Conservation (phyloP, 2,329 filamentous ascomycete species). For the Phaeophleospora eucalypticola region DNA sequence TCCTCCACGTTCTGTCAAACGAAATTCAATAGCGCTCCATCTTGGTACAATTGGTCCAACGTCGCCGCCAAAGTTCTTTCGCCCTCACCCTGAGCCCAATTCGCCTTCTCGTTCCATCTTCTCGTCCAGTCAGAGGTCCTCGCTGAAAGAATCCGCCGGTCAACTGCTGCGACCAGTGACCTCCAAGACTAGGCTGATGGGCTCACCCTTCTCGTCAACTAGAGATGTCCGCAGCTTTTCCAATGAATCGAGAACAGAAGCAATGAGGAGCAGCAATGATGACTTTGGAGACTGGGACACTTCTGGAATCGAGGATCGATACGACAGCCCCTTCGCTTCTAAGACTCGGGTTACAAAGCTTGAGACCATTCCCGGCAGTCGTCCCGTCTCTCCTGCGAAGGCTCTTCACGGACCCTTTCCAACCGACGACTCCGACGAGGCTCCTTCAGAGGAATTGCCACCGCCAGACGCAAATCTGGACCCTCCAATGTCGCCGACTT, state of each 20-base stretch:
- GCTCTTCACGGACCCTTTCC: slow-evolving; percentile 52
- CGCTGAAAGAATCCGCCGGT: slow-evolving; percentile 21
- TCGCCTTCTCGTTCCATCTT: slow-evolving; percentile 22
- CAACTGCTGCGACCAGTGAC: slow-evolving; percentile 8
- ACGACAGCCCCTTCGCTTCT: slow-evolving; percentile 53
- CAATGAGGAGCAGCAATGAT: slow-evolving; percentile 45
- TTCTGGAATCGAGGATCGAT: slow-evolving; percentile 60
- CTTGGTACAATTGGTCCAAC: slow-evolving; percentile 23
- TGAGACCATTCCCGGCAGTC: slow-evolving; percentile 67
- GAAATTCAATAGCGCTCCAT: slow-evolving; percentile 19
- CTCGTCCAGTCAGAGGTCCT: slow-evolving; percentile 21
- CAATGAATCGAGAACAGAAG: slow-evolving; percentile 29
- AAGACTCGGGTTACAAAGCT: slow-evolving; percentile 48
- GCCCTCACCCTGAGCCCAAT: slow-evolving; percentile 10
- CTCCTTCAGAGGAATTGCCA: slow-evolving; percentile 34
- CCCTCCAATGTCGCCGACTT: slow-evolving; percentile 5
- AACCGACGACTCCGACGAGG: slow-evolving; percentile 27
- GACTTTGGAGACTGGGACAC: slow-evolving; percentile 75
- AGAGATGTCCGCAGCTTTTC: slow-evolving; percentile 25
- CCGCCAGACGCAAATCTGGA: slow-evolving; percentile 15
- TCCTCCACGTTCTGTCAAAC: slow-evolving; percentile 14
- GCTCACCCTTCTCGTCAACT: slow-evolving; percentile 49
- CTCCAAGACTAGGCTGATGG: slow-evolving; percentile 39
- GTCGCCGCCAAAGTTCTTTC: slow-evolving; percentile 18
- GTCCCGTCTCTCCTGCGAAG: slow-evolving; percentile 60